phyloP scores from a whole-genome alignment of 169 alveolate genomes.

The Cryptosporidium andersoni region DNA sequence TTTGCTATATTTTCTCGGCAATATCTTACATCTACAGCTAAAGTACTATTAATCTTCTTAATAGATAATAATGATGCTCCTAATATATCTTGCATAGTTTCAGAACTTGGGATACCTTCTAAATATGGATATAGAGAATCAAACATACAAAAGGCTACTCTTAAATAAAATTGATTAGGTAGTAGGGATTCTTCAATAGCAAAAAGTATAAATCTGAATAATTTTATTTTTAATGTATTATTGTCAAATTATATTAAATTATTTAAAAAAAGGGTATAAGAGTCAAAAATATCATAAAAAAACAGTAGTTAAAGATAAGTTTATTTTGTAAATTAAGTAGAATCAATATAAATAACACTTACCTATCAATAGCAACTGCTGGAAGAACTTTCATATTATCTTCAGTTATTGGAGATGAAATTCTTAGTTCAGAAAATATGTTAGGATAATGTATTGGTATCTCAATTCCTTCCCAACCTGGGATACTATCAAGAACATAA shows the following conservation, averaged over 20 bases:
- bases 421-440: constrained; percentile 1
- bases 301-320: background rate
- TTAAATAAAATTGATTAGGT: constrained; percentile 25
- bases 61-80: constrained; percentile 53
- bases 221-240: no score
- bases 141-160: constrained; percentile 58
- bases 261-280: background rate
- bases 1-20: constrained; percentile 18
- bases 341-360: background rate
- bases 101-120: constrained; percentile 61
- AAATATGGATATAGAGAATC: constrained; percentile 56
- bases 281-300: background rate
- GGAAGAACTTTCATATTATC: constrained; percentile 16
- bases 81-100: constrained; percentile 49
- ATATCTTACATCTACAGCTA: constrained; percentile 13
- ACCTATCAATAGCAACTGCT: constrained; percentile 56
- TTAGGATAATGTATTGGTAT: constrained; percentile 35
- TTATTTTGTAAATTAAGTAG: background rate
- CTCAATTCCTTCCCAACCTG: constrained; percentile 65
- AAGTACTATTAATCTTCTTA: background rate
- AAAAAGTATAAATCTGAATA: constrained; percentile 42
- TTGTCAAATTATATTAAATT: no score
- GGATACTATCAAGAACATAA: constrained; percentile 46
- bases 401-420: constrained; percentile 17
- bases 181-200: constrained; percentile 50